Conservation (phyloP, 805 yeast genomes). For the Teunomyces funiuensis region DNA sequence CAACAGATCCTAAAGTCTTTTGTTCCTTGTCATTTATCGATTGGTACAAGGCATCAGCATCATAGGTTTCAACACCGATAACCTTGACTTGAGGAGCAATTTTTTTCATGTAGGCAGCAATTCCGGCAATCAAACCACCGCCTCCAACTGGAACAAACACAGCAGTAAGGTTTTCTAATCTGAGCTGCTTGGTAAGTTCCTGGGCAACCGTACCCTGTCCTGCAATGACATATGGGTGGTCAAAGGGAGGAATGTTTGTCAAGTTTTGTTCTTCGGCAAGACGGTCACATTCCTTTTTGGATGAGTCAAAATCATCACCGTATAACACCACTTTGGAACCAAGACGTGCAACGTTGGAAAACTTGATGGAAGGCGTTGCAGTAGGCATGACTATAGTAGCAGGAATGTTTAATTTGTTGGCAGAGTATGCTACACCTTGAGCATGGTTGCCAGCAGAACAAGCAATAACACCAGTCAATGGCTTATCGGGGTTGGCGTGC, state of each 20-base stretch:
- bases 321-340: slow-evolving; percentile 92
- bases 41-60: slow-evolving; percentile 88
- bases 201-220: slow-evolving; percentile 98
- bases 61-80: slow-evolving; percentile 94
- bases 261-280: slow-evolving; percentile 67
- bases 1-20: slow-evolving; percentile 67
- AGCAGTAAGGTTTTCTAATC: slow-evolving; percentile 74
- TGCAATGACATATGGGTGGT: slow-evolving; percentile 96
- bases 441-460: slow-evolving; percentile 99
- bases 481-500: slow-evolving; percentile 52
- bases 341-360: slow-evolving; percentile 82
- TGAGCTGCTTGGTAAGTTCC: slow-evolving; percentile 86
- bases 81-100: slow-evolving; percentile 97
- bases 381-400: slow-evolving; percentile 98
- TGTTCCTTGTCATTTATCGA: slow-evolving; percentile 59
- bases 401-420: slow-evolving; percentile 79
- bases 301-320: slow-evolving; percentile 95
- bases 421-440: slow-evolving; percentile 96
- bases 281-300: slow-evolving; percentile 84
- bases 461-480: slow-evolving; percentile 87
- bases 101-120: slow-evolving; percentile 86
- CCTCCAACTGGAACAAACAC: slow-evolving; percentile 95
- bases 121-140: slow-evolving; percentile 92
- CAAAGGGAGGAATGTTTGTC: slow-evolving; percentile 96
- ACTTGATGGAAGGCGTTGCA: slow-evolving; percentile 94